Evolutionary conservation across 495 filamentous ascomycete genomes (phyloP).

Genomic region (Pyrenula aspistea): DNA sequence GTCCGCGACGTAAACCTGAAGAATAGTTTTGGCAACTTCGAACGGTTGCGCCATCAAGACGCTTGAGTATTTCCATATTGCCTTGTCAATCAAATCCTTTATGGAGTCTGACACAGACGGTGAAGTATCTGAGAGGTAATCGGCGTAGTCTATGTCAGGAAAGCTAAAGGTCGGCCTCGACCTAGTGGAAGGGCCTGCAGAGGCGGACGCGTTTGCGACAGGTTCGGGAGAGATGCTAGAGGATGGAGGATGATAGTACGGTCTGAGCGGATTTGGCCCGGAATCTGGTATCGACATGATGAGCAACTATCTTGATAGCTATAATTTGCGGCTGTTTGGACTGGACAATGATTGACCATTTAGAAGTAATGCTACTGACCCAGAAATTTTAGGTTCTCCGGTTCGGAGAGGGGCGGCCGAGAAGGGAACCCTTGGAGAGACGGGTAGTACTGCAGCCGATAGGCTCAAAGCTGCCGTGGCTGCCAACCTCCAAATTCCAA

Average conservation of each 20-base stretch:
- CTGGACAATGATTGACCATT: no score
- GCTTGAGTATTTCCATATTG: constrained; percentile 74
- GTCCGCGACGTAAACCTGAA: constrained; percentile 58
- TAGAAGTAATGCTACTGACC: no score
- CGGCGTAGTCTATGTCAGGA: constrained; percentile 76
- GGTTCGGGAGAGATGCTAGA: constrained; percentile 38
- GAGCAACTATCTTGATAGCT: neutral
- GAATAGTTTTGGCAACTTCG: constrained; percentile 85
- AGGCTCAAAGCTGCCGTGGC: no score
- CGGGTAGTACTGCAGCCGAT: no score
- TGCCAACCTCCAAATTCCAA: no score
- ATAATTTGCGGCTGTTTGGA: no score
- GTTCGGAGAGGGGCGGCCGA: no score
- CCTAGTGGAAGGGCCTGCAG: constrained; percentile 32
- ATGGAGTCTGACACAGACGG: constrained; percentile 61
- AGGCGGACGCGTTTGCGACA: constrained; percentile 18
- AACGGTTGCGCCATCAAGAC: constrained; percentile 87
- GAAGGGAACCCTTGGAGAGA: no score
- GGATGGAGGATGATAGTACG: constrained; percentile 86
- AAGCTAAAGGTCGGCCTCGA: constrained; percentile 64
- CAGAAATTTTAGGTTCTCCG: no score
- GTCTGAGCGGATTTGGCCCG: constrained; percentile 79
- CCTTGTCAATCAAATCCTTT: constrained; percentile 62
- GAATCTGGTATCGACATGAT: constrained; percentile 34
- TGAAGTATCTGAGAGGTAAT: constrained; percentile 68